phyloP scores from a whole-genome alignment of 192 early-diverging fungal genomes.

The Backusella luteola region DNA sequence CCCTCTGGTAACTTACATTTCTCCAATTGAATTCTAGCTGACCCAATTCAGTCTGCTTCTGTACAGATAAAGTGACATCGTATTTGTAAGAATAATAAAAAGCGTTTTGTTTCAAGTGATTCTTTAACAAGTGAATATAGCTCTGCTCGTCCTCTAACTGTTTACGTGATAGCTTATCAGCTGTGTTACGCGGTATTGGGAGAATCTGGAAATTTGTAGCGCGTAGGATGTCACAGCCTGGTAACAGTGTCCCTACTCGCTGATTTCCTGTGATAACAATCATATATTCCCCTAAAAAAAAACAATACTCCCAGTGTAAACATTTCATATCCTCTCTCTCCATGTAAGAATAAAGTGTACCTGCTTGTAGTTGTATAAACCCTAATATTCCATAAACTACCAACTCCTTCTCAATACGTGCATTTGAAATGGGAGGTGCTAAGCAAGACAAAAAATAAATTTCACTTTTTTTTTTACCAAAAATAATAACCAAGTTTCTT shows the following conservation, averaged over 20 bases:
- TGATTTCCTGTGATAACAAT: conserved; percentile 70
- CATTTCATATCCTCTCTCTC: neutral
- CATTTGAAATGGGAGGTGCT: neutral
- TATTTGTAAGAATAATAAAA: conserved; percentile 84
- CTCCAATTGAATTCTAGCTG: conserved; percentile 14
- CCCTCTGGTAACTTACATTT: neutral
- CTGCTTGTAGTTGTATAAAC: conserved; percentile 63
- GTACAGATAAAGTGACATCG: conserved; percentile 78
- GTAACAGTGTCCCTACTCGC: conserved; percentile 64
- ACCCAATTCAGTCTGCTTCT: conserved; percentile 57
- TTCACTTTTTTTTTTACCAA: neutral
- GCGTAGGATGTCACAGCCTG: conserved; percentile 58
- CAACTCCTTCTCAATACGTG: neutral
- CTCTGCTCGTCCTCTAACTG: conserved; percentile 47
- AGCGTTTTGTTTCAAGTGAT: conserved; percentile 39
- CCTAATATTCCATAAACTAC: conserved; percentile 67
- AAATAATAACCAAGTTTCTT: neutral
- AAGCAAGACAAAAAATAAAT: neutral
- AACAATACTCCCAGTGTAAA: neutral
- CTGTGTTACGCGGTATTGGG: conserved; percentile 37
- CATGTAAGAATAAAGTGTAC: conserved; percentile 31
- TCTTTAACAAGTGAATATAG: conserved; percentile 40
- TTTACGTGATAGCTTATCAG: conserved; percentile 25
- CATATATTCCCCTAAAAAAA: conserved; percentile 64
- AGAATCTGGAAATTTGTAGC: conserved; percentile 53